Percentiles rank a stretch among this genome's conserved stretches.
Conservation (phyloP, 1,284 basidiomycete species). For the Cryptococcus floricola region DNA sequence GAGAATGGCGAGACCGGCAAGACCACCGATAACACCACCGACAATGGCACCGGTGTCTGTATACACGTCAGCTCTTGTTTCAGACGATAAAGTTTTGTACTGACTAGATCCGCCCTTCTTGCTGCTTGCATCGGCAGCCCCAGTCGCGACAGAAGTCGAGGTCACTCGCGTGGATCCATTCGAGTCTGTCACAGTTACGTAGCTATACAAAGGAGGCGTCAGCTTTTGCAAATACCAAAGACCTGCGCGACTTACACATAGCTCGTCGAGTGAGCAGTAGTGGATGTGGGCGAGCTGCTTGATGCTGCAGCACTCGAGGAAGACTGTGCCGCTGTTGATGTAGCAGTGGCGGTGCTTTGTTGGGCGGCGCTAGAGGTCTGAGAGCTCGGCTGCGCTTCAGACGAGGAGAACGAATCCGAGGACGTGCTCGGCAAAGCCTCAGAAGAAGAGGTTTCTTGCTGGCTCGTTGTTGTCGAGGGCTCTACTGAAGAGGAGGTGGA, state of each 20-base stretch:
- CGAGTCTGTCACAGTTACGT: conserved; percentile 19
- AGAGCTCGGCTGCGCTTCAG: conserved; percentile 2
- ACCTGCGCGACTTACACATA: conserved; percentile 13
- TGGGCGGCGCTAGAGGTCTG: background rate
- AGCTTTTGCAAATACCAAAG: background rate
- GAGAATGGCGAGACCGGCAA: conserved; percentile 27
- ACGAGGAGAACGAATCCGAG: background rate
- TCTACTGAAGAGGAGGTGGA: conserved; percentile 1
- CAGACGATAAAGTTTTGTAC: conserved; percentile 1
- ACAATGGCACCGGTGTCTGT: conserved; percentile 47
- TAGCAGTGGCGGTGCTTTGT: conserved; percentile 2
- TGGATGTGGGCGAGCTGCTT: background rate
- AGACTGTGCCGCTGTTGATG: background rate
- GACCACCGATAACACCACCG: conserved; percentile 49
- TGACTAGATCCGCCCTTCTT: conserved; percentile 13
- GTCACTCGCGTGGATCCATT: conserved; percentile 19
- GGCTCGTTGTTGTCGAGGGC: conserved; percentile 1
- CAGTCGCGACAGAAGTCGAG: conserved; percentile 10
- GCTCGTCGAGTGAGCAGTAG: conserved; percentile 5
- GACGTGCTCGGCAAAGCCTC: background rate
- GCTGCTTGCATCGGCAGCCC: background rate
- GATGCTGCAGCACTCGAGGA: background rate
- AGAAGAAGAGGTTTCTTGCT: conserved; percentile 1
- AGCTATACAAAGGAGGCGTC: conserved; percentile 1
- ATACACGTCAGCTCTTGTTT: background rate